These are phyloP conservation scores for Diddensiella santjacobensis DNA, from an alignment of 805 yeast genomes.

Conservation along the genomic window DNA sequence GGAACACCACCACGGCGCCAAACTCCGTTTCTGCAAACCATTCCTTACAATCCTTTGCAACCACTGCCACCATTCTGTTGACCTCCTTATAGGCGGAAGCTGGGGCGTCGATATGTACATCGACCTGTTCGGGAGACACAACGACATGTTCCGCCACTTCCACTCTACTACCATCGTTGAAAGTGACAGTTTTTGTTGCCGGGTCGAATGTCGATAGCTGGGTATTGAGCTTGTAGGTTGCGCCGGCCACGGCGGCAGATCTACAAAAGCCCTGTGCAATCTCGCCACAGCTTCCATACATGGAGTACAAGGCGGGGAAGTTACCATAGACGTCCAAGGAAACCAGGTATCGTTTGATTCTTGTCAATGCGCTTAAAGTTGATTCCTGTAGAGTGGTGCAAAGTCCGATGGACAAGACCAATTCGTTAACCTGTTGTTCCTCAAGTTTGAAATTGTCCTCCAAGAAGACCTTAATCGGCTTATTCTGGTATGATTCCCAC, in stretches of 20 bases:
- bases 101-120: background rate
- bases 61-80: conserved; percentile 76
- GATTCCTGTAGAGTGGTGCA: conserved; percentile 56
- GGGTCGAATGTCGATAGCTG: conserved; percentile 63
- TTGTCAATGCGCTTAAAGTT: conserved; percentile 71
- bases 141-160: conserved; percentile 76
- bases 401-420: conserved; percentile 82
- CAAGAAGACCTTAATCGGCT: conserved; percentile 59
- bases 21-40: conserved; percentile 88
- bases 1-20: conserved; percentile 87
- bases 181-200: conserved; percentile 54
- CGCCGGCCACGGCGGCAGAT: conserved; percentile 97
- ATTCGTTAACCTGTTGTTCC: conserved; percentile 72
- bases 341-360: conserved; percentile 76
- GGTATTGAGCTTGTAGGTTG: conserved; percentile 83
- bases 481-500: conserved; percentile 53
- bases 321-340: conserved; percentile 91
- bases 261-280: conserved; percentile 95
- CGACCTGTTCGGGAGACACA: conserved; percentile 21
- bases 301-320: conserved; percentile 87
- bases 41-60: conserved; percentile 80
- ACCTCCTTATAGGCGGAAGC: conserved; percentile 34
- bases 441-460: conserved; percentile 64
- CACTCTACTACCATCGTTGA: conserved; percentile 65
- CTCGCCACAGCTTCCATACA: conserved; percentile 96